Evolutionary conservation across 2,329 filamentous ascomycete genomes (phyloP).

Genomic region (Xylaria digitata): DNA sequence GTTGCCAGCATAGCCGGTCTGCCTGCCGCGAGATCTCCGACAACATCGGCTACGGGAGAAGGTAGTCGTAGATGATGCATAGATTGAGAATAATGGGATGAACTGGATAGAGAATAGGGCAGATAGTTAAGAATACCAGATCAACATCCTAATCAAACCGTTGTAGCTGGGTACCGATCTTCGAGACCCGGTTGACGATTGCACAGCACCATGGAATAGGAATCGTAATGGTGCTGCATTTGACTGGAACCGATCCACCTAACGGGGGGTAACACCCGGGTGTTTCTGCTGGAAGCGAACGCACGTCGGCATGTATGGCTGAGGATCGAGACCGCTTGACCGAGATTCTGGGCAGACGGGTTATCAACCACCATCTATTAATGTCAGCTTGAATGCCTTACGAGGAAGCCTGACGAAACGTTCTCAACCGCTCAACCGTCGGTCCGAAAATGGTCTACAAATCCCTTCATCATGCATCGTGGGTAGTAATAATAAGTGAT

Average conservation of each 20-base stretch:
- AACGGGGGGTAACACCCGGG: constrained; percentile 36
- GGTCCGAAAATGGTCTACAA: constrained; percentile 16
- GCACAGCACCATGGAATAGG: constrained; percentile 23
- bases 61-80: neutral
- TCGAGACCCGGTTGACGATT: constrained; percentile 29
- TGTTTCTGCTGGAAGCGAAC: constrained; percentile 35
- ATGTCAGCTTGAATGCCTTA: constrained; percentile 14
- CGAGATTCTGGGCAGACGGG: constrained; percentile 27
- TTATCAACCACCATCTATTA: constrained; percentile 12
- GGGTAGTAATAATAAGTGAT: neutral
- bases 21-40: constrained; percentile 16
- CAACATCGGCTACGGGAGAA: constrained; percentile 9
- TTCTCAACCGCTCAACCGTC: constrained; percentile 18
- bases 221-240: constrained; percentile 19
- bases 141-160: constrained; percentile 19
- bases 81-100: constrained; percentile 23
- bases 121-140: constrained; percentile 17
- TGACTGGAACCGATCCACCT: constrained; percentile 33
- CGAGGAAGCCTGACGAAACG: constrained; percentile 17
- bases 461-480: constrained; percentile 4
- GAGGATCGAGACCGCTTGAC: constrained; percentile 35
- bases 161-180: constrained; percentile 23
- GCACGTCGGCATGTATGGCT: constrained; percentile 36
- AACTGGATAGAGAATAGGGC: constrained; percentile 20
- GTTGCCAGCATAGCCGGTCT: constrained; percentile 21